phyloP scores from a whole-genome alignment of 108 stramenopile species.

The Cyclotella atomus region DNA sequence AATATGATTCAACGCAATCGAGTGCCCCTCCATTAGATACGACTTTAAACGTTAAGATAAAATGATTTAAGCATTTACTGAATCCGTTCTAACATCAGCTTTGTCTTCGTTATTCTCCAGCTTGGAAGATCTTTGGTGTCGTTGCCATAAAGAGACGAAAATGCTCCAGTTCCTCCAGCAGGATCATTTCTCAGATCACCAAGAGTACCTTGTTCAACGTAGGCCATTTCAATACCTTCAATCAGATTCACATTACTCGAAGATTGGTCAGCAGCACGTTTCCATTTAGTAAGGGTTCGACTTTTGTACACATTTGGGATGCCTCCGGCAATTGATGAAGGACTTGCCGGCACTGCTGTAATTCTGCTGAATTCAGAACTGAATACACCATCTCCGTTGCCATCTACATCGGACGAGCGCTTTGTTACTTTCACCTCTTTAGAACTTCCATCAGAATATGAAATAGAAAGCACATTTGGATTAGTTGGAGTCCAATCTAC shows the following conservation, averaged over 20 bases:
- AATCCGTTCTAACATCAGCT: conserved; percentile 43
- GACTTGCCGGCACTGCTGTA: conserved; percentile 42
- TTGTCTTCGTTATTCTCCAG: conserved; percentile 52
- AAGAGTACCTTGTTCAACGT: conserved; percentile 55
- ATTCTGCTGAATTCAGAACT: conserved; percentile 79
- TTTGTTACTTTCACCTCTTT: conserved; percentile 87
- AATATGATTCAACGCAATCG: too few relatives aligned
- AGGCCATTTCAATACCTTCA: conserved; percentile 80
- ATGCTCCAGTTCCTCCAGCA: background rate
- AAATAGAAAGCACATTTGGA: conserved; percentile 66
- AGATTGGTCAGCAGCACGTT: conserved; percentile 16
- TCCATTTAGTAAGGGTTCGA: conserved; percentile 82
- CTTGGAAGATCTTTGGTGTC: conserved; percentile 41
- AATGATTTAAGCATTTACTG: background rate
- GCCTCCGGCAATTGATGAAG: conserved; percentile 37
- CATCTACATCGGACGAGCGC: conserved; percentile 61
- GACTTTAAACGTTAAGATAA: background rate
- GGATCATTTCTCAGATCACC: conserved; percentile 29
- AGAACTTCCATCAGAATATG: conserved; percentile 58
- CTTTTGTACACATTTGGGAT: conserved; percentile 70
- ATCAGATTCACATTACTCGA: conserved; percentile 31
- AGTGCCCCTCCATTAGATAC: too few relatives aligned
- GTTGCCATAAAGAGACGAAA: conserved; percentile 28
- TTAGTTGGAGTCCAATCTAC: conserved; percentile 66
- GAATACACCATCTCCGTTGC: conserved; percentile 47